A percentile compares a stretch with the other conserved stretches of the same genome.
Conservation (phyloP, 2,329 filamentous ascomycete species). For the Dothidotthia symphoricarpi region DNA sequence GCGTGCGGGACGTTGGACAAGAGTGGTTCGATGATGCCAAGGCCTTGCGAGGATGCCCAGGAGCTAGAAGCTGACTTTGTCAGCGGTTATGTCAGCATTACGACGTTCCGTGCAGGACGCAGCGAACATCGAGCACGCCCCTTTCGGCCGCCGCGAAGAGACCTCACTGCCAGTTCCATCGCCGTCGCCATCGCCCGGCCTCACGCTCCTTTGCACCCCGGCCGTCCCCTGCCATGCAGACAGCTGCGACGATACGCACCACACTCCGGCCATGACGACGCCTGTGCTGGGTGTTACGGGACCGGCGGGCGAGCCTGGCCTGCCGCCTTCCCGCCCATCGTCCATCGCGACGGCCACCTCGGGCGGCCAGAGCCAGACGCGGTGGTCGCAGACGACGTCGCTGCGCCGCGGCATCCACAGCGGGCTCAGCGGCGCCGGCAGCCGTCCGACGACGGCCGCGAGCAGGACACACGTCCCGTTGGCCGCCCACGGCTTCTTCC, state of each 20-base stretch:
- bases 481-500: conserved; percentile 87
- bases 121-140: no score
- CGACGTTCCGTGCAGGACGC: no score
- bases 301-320: conserved; percentile 48
- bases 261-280: conserved; percentile 36
- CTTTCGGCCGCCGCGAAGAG: no score
- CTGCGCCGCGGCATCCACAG: conserved; percentile 51
- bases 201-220: conserved; percentile 18
- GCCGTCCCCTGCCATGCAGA: conserved; percentile 35
- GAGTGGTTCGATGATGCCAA: no score
- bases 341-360: conserved; percentile 43
- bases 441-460: conserved; percentile 62
- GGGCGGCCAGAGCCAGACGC: conserved; percentile 39
- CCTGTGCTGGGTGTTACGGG: conserved; percentile 44
- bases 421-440: conserved; percentile 44
- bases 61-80: no score
- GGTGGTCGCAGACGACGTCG: conserved; percentile 56
- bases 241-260: conserved; percentile 25
- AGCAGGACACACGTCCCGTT: conserved; percentile 87
- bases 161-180: no score
- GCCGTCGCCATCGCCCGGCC: conserved; percentile 7
- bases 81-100: no score
- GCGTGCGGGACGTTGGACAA: conserved; percentile 3
- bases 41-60: no score
- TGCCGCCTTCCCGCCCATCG: conserved; percentile 49